Conservation (phyloP, 148 eudicot genomes). For the Polygonum maritimum region DNA sequence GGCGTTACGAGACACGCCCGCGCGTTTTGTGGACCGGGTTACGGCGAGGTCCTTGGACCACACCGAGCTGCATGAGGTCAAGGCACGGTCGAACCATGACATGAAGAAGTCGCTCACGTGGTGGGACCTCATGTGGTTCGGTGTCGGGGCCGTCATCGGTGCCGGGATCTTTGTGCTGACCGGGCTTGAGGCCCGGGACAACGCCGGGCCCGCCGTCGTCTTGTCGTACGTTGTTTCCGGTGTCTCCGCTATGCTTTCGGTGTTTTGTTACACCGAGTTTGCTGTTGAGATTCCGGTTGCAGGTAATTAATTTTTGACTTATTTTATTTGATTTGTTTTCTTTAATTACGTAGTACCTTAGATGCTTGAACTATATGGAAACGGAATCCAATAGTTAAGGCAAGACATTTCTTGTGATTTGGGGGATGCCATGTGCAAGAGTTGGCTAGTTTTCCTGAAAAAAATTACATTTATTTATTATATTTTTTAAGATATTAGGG, state of each 20-base stretch:
- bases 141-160: conserved; percentile 69
- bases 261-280: conserved; percentile 65
- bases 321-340: neutral
- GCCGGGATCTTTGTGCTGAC: conserved; percentile 73
- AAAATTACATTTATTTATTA: neutral
- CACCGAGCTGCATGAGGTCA: conserved; percentile 25
- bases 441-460: neutral
- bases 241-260: conserved; percentile 56
- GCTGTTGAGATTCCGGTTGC: conserved; percentile 67
- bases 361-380: neutral
- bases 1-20: conserved; percentile 29
- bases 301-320: conserved; percentile 11
- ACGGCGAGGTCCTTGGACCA: conserved; percentile 33
- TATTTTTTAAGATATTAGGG: too few species aligned
- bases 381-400: neutral
- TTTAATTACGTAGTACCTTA: too few species aligned
- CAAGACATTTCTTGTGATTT: neutral
- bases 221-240: conserved; percentile 46
- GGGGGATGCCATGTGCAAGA: neutral
- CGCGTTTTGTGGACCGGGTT: conserved; percentile 32
- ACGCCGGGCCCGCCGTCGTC: conserved; percentile 6
- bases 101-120: conserved; percentile 54
- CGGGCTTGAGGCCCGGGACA: conserved; percentile 39
- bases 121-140: conserved; percentile 79
- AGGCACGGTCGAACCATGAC: conserved; percentile 28